These are phyloP conservation scores for Lichtheimia corymbifera DNA, from an alignment of 371 early-diverging fungal genomes.

Conservation along the genomic window DNA sequence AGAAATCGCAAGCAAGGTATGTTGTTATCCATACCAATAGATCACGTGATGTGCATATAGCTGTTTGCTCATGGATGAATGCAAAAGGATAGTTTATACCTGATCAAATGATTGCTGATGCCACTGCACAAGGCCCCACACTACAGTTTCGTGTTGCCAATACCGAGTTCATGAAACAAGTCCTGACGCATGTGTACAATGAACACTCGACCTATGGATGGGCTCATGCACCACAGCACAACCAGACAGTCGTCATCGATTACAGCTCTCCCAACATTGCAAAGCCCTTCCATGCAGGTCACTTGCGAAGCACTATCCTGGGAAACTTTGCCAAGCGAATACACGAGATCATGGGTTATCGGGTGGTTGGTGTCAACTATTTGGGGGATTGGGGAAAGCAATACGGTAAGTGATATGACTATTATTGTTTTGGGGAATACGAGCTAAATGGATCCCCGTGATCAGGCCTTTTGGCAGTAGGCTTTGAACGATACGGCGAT, in stretches of 20 bases:
- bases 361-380: conserved; percentile 93
- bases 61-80: neutral
- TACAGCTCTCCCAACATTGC: conserved; percentile 99
- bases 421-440: neutral
- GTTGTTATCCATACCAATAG: neutral
- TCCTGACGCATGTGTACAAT: conserved; percentile 50
- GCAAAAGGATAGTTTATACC: conserved; percentile 23
- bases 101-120: conserved; percentile 45
- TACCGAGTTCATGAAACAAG: conserved; percentile 45
- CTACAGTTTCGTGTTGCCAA: conserved; percentile 71
- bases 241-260: conserved; percentile 80
- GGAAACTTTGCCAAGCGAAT: conserved; percentile 95
- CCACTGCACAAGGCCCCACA: conserved; percentile 65
- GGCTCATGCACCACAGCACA: conserved; percentile 13
- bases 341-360: conserved; percentile 86
- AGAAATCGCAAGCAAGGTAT: conserved; percentile 55
- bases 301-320: conserved; percentile 97
- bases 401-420: conserved; percentile 65
- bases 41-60: neutral
- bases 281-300: conserved; percentile 99
- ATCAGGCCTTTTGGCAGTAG: conserved; percentile 88
- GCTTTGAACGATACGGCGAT: conserved; percentile 83
- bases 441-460: neutral
- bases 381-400: conserved; percentile 99
- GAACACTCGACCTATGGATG: conserved; percentile 37